Evolutionary conservation across 192 early-diverging fungal genomes (phyloP).

Genomic region (Paraglomus occultum): DNA sequence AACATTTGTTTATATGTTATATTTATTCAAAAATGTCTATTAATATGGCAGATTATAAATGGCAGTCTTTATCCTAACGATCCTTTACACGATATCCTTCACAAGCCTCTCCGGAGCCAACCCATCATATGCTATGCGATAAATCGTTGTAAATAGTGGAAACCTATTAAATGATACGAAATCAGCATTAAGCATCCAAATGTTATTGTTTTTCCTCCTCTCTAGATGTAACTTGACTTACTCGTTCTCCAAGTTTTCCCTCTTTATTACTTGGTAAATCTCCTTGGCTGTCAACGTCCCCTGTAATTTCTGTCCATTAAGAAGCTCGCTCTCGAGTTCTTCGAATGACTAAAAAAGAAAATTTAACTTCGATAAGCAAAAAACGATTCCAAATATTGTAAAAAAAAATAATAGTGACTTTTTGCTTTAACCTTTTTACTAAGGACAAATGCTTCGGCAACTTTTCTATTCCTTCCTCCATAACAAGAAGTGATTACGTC

Average conservation of each 20-base stretch:
- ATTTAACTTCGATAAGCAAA: conserved; percentile 12
- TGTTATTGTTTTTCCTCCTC: neutral
- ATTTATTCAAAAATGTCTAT: too few species aligned
- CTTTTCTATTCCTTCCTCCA: conserved; percentile 93
- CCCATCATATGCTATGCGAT: conserved; percentile 85
- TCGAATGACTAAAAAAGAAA: conserved; percentile 63
- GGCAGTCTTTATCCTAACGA: too few species aligned
- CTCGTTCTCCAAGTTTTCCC: conserved; percentile 43
- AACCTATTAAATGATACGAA: conserved; percentile 48
- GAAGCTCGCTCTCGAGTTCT: conserved; percentile 84
- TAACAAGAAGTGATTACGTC: conserved; percentile 96
- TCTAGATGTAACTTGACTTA: conserved; percentile 7
- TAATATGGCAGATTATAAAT: too few species aligned
- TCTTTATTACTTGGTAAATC: conserved; percentile 75
- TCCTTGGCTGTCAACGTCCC: conserved; percentile 90
- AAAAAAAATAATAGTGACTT: conserved; percentile 15
- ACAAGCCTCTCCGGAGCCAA: conserved; percentile 69
- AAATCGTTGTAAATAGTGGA: conserved; percentile 94
- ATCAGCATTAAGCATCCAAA: neutral
- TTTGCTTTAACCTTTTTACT: conserved; percentile 79
- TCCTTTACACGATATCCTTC: conserved; percentile 38
- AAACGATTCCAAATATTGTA: neutral
- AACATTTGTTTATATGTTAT: too few species aligned
- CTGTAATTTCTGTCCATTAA: conserved; percentile 98
- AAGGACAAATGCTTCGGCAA: conserved; percentile 86